Base-by-base conservation (phyloP, 2,329 filamentous ascomycete genomes). In the Colletotrichum acutatum region DNA sequence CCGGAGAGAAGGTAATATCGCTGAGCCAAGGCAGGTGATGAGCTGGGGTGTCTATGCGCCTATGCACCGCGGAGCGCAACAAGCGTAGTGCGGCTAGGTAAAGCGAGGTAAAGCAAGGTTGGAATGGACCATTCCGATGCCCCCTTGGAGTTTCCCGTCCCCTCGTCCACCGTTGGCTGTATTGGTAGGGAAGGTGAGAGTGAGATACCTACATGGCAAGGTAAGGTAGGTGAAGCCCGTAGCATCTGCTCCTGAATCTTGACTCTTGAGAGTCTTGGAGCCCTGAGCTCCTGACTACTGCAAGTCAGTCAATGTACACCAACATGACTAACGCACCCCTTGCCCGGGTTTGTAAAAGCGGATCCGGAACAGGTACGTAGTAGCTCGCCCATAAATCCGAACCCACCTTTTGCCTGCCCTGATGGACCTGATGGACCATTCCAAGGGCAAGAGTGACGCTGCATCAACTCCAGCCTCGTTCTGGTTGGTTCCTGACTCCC, bases 321-420 rank as follows among this genome's bases (percentile, higher is more conserved):
- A 57, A 49, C 66, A 49, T 72, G 70, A 72, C 66, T 72, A 65
- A 72, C 32, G 69, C 7, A 28, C 26, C 22, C 22, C 28, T 42
- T 30, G 58, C 30, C 34, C 57, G 32, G 59, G 42, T 46, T 54
- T 66, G 57, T 37, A 16, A 28, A 22, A 26, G 19, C 46, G 61
- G 16, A 9, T n/a, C 37, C 26, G 26, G 61, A 28, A 26, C 34
- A 37, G 28, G 28, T 7, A 7, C 28, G n/a, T 28, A 28, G 19
- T 8, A 54, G 6, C 34, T 54, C 46, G 12, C 9, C 32, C 32
- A 65, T 56, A 42, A 28, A 28, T 42, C 32, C 32, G 16, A 19
- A 6, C 60, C 70, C 70, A 28, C 70, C 60, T 32, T 65, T 66
- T 72, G 70, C 70, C 70, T 72, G 70, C 70, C 70, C 66, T 70